Conservation (phyloP, 176 grass and related monocot species). For the Carex littledalei region DNA sequence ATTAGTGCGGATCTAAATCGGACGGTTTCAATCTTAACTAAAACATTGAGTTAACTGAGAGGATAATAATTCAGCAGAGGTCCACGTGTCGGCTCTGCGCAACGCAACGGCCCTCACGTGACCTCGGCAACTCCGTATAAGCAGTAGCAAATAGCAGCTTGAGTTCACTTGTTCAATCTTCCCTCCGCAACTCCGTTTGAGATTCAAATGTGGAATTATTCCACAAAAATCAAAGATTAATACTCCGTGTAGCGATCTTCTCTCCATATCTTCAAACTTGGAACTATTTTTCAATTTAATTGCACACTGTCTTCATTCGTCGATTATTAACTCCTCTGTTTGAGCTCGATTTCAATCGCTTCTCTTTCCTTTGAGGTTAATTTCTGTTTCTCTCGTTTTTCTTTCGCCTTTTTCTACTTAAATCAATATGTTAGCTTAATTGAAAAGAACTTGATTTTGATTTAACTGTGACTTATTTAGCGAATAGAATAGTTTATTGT, state of each 20-base stretch:
- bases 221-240: background rate
- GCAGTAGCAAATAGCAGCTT: background rate
- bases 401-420: background rate
- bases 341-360: background rate
- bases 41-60: too few species aligned
- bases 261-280: background rate
- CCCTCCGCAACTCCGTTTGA: slow-evolving; percentile 8
- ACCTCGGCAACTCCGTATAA: too few species aligned
- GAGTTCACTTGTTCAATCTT: background rate
- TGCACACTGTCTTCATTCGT: background rate
- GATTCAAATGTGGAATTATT: slow-evolving; percentile 27
- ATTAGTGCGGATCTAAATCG: too few species aligned
- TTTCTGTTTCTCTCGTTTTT: background rate
- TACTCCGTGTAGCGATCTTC: background rate
- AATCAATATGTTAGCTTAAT: too few species aligned
- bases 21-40: too few species aligned
- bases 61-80: background rate
- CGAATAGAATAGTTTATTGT: too few species aligned
- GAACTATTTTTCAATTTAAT: background rate
- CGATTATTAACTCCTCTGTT: background rate
- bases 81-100: background rate
- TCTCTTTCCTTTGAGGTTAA: background rate
- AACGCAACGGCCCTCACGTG: slow-evolving; percentile 19
- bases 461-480: too few species aligned
- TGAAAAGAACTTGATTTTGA: too few species aligned